Percentiles rank a stretch among this genome's conserved stretches.
These are phyloP conservation scores for Bolboschoenus planiculmis DNA, from an alignment of 176 grass and related monocot genomes.

Conservation along the genomic window DNA sequence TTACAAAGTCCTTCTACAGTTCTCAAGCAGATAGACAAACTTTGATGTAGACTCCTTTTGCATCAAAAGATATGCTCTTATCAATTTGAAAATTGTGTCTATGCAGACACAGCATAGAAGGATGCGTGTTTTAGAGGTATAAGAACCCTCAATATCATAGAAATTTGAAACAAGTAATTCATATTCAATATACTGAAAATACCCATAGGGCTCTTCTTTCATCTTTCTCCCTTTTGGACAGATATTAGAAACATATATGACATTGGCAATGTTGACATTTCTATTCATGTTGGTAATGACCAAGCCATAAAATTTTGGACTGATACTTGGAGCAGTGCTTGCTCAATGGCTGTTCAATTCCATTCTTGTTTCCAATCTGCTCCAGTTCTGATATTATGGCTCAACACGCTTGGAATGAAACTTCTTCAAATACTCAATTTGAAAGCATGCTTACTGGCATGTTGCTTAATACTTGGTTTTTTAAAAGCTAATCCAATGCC, in stretches of 20 bases:
- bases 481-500: too few species aligned
- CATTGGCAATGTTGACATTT: too few species aligned
- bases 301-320: too few species aligned
- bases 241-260: background rate
- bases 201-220: background rate
- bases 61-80: background rate
- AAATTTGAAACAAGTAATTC: background rate
- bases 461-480: background rate
- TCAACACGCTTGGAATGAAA: background rate
- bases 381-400: background rate
- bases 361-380: background rate
- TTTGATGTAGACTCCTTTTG: too few species aligned
- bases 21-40: too few species aligned
- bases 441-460: background rate
- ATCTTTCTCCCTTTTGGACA: background rate
- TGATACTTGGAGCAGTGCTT: too few species aligned
- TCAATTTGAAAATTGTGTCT: background rate
- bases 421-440: background rate
- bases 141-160: background rate
- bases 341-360: background rate
- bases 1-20: too few species aligned
- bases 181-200: background rate
- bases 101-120: background rate
- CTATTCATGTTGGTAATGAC: background rate
- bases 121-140: background rate